Base-by-base conservation (phyloP, 2,329 filamentous ascomycete genomes). In the Aspergillus fijiensis region DNA sequence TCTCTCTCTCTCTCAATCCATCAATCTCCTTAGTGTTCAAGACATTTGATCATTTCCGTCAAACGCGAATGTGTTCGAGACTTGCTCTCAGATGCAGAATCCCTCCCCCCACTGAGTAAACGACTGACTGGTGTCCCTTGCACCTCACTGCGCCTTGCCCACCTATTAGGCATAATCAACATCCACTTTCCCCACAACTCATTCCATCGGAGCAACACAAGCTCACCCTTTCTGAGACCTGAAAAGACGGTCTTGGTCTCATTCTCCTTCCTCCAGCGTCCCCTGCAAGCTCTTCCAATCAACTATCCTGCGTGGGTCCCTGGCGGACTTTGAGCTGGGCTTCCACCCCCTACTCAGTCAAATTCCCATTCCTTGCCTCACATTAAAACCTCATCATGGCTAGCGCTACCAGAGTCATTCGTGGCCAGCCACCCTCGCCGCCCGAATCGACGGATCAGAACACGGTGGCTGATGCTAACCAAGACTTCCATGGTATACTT, bases 391-490 rank as follows among this genome's bases (percentile, higher is more conserved):
- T 51, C 29, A 56, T 21, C n/a, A 65, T 64, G 58, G 50, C 61
- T 2, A 50, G 39, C 19, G 42, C 59, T 21, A 42, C 55, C 33
- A 65, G 62, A 51, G 55, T 65, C 16, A 60, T 70, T 55, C 67
- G 62, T 47, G 58, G 60, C 12, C 63, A 60, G 16, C 68, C 70
- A 51, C 72, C 69, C 45, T 71, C 73, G 10, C 72, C 73, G 45
- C 71, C 72, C 12, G 67, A 69, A 31, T 72, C 72, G 9, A 65
- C 63, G 39, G 67, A 69, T 50, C 66, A 67, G 14, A 65, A 70
- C 39, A 58, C 59, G 11, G 55, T 54, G 14, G 58, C 65, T 16
- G 65, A 69, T 58, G 57, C 58, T 21, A 39, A 58, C 27, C 59
- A 63, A n/a, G 58, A 66, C 47, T 27, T 55, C 19, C 61, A 60